Evolutionary conservation across 495 filamentous ascomycete species (phyloP).

Genomic region (Aspergillus coremiiformis): DNA sequence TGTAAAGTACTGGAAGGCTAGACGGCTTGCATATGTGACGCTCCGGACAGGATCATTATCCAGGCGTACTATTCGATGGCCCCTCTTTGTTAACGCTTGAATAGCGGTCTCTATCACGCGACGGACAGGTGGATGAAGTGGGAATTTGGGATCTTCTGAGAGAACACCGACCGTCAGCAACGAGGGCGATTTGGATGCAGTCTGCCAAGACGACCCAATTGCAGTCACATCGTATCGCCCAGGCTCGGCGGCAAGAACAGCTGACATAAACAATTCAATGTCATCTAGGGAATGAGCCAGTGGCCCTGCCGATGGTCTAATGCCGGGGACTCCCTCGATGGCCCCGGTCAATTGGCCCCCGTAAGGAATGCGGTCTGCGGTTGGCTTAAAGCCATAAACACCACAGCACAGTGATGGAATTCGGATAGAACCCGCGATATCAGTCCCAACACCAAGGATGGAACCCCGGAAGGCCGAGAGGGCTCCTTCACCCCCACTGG

Average conservation of each 20-base stretch:
- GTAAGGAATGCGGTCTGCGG: conserved; percentile 44
- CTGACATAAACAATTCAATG: conserved; percentile 25
- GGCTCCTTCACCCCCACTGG: conserved; percentile 58
- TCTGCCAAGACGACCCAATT: conserved; percentile 13
- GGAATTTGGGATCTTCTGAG: conserved; percentile 42
- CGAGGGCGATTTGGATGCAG: conserved; percentile 5
- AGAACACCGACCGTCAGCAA: conserved; percentile 45
- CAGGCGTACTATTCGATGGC: conserved; percentile 39
- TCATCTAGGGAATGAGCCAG: conserved; percentile 28
- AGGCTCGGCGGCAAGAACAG: conserved; percentile 10
- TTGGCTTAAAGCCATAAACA: conserved; percentile 57
- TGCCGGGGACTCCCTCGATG: conserved; percentile 38
- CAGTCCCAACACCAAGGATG: conserved; percentile 56
- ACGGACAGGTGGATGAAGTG: conserved; percentile 49
- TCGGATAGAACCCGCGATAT: conserved; percentile 58
- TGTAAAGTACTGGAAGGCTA: conserved; percentile 27
- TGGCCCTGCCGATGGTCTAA: conserved; percentile 28
- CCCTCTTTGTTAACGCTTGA: conserved; percentile 25
- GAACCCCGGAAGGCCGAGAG: conserved; percentile 50
- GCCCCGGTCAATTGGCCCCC: conserved; percentile 28
- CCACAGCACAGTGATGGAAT: conserved; percentile 56
- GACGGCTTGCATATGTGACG: conserved; percentile 20
- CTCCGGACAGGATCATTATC: conserved; percentile 1
- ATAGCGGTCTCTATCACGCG: conserved; percentile 41
- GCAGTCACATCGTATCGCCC: conserved; percentile 15